These are phyloP conservation scores for Bathelium albidoporum DNA, from an alignment of 495 filamentous ascomycete species.

Conservation along the genomic window DNA sequence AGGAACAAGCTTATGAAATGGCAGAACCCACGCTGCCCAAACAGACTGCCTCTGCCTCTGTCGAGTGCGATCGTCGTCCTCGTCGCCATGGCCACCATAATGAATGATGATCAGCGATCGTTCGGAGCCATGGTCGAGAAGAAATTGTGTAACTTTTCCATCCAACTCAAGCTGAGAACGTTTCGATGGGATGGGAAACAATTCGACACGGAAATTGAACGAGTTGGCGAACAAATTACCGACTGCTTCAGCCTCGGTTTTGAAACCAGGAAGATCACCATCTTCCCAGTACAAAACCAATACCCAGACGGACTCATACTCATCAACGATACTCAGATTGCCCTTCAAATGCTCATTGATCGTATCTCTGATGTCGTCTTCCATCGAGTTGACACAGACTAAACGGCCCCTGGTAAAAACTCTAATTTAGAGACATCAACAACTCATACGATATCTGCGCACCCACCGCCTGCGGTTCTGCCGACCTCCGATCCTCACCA, in stretches of 20 bases:
- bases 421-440: no score
- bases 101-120: neutral
- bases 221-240: neutral
- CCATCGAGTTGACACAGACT: no score
- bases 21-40: neutral
- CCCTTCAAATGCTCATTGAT: no score
- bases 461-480: no score
- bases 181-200: neutral
- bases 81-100: neutral
- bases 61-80: neutral
- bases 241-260: neutral
- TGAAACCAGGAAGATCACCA: neutral
- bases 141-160: neutral
- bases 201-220: neutral
- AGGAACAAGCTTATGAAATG: neutral
- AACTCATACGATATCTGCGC: no score
- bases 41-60: neutral
- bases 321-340: no score
- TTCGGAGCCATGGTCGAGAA: neutral
- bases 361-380: no score
- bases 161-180: neutral
- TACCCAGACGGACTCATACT: no score
- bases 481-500: no score
- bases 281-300: neutral
- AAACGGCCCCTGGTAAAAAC: no score